phyloP scores from a whole-genome alignment of 2,329 filamentous ascomycete species.

The Aspergillus uvarum region DNA sequence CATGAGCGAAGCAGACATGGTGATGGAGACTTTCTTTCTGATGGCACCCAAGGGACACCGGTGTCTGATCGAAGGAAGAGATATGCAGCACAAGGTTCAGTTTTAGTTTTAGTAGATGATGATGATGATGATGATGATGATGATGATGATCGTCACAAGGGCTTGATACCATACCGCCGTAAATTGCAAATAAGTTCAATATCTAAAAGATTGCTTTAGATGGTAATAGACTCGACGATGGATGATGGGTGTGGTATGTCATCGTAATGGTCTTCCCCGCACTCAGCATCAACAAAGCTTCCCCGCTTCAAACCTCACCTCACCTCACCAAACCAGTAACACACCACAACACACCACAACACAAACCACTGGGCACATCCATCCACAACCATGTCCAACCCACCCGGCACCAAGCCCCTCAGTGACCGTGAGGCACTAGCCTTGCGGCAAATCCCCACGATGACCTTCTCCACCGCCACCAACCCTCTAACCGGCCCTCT shows the following conservation, averaged over 20 bases:
- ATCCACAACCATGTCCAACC: not conserved
- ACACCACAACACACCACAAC: not conserved
- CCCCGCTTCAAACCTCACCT: not conserved
- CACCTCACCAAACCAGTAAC: not conserved
- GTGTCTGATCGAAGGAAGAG: conserved; percentile 37
- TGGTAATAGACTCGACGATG: too few species aligned
- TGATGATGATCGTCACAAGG: too few species aligned
- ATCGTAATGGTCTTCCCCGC: not conserved
- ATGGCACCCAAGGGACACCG: conserved; percentile 45
- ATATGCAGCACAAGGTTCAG: not conserved
- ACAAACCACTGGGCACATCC: not conserved
- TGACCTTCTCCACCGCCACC: not conserved
- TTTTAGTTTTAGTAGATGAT: not conserved
- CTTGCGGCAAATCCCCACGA: not conserved
- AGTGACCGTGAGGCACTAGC: not conserved
- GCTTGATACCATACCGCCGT: too few species aligned
- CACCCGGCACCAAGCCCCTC: not conserved
- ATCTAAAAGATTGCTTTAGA: too few species aligned
- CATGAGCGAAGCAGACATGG: conserved; percentile 42
- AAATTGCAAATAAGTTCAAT: too few species aligned
- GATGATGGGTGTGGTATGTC: too few species aligned
- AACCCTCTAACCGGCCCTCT: not conserved
- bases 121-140: too few species aligned
- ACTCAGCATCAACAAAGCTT: not conserved
- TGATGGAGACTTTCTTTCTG: conserved; percentile 46